A percentile compares a stretch with the other conserved stretches of the same genome.
phyloP scores from a whole-genome alignment of 805 yeast species.

The Kluyveromyces dobzhanskii region DNA sequence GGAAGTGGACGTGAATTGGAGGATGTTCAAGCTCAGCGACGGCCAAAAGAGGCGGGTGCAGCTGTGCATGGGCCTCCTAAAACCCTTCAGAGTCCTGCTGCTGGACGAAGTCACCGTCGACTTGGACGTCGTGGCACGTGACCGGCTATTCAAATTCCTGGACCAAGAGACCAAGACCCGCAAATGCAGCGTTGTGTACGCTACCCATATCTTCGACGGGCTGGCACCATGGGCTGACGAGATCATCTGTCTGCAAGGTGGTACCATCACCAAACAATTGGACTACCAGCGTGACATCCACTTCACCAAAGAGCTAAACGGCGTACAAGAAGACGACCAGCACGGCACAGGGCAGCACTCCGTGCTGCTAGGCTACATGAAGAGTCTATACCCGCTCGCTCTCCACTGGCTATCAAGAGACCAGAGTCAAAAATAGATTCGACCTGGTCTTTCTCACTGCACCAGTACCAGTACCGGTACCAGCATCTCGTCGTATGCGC shows the following conservation, averaged over 20 bases:
- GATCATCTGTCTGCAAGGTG: constrained; percentile 68
- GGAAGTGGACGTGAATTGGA: constrained; percentile 84
- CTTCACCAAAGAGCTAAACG: constrained; percentile 18
- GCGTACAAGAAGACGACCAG: constrained; percentile 8
- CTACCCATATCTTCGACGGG: constrained; percentile 97
- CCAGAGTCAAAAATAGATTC: background rate
- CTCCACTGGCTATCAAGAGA: constrained; percentile 48
- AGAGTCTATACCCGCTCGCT: constrained; percentile 66
- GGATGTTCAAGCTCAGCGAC: constrained; percentile 86
- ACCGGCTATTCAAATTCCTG: constrained; percentile 61
- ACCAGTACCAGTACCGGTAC: too few species aligned
- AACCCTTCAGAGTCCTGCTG: constrained; percentile 83
- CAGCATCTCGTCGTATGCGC: too few species aligned
- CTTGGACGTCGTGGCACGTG: constrained; percentile 85
- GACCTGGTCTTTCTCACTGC: too few species aligned
- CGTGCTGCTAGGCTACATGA: constrained; percentile 24
- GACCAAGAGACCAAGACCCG: constrained; percentile 64
- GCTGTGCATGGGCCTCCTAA: constrained; percentile 81
- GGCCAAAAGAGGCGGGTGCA: constrained; percentile 96
- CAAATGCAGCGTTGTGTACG: constrained; percentile 73
- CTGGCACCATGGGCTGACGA: constrained; percentile 85
- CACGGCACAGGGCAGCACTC: constrained; percentile 5
- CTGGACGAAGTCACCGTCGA: constrained; percentile 97
- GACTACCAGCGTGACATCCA: constrained; percentile 29
- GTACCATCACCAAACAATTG: constrained; percentile 37